These are phyloP conservation scores for Dentipellis sp. DNA, from an alignment of 768 basidiomycete species.

Conservation along the genomic window DNA sequence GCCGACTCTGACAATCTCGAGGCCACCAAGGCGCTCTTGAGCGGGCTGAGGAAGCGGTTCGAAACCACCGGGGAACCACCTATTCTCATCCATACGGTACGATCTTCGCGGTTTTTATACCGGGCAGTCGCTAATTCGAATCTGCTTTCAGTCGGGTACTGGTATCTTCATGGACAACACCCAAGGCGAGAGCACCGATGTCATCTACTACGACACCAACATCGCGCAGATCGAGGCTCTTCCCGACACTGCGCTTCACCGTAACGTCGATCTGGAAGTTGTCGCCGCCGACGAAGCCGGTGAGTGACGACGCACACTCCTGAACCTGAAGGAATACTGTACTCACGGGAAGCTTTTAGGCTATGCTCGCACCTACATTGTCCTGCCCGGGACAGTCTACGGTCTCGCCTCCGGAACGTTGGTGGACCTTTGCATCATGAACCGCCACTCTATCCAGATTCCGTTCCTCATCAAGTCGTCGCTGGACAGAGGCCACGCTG, in stretches of 20 bases:
- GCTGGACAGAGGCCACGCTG: conserved; percentile 36
- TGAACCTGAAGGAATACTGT: background rate
- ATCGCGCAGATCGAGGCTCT: conserved; percentile 33
- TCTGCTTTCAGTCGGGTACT: conserved; percentile 8
- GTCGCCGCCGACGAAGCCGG: conserved; percentile 39
- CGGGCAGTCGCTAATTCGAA: background rate
- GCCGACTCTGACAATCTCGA: conserved; percentile 37
- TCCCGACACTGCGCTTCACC: conserved; percentile 34
- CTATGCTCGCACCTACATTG: conserved; percentile 39
- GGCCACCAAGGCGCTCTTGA: conserved; percentile 36
- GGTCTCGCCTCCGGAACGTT: conserved; percentile 39
- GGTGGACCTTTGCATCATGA: conserved; percentile 42
- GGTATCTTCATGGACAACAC: conserved; percentile 34
- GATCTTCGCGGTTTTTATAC: too few species aligned
- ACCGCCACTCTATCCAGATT: conserved; percentile 42
- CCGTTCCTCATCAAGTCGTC: conserved; percentile 34
- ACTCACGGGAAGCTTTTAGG: conserved; percentile 23
- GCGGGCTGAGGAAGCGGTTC: conserved; percentile 39
- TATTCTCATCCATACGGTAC: conserved; percentile 52
- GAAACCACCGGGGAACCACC: conserved; percentile 31
- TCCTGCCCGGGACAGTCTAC: conserved; percentile 49
- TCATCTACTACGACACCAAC: conserved; percentile 40
- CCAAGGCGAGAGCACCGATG: conserved; percentile 25
- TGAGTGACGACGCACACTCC: conserved; percentile 10
- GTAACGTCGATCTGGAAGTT: conserved; percentile 38